Base-by-base conservation (phyloP, 1,139 yeast species). In the Zygosaccharomyces sapae region DNA sequence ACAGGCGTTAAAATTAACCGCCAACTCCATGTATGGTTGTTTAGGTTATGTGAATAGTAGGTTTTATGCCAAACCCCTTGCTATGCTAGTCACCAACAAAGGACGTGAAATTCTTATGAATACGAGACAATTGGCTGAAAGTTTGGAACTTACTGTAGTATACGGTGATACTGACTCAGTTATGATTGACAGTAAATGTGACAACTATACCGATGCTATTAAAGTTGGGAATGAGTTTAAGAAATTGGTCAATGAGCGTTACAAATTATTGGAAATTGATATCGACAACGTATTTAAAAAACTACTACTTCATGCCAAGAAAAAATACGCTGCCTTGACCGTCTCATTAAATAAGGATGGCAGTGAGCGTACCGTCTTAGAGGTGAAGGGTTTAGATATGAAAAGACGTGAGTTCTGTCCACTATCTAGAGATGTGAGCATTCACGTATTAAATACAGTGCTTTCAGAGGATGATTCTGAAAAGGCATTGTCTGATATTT, bases 121-220 rank as follows among this genome's bases (percentile, higher is more conserved):
- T 61, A 92, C 99, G 0, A 81, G 95, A 65, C 95, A 86, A 61
- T 73, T 94, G 52, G 98, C 97, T 0, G 97, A 90, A 65, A 77
- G 83, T 50, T 73, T 83, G 57, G 86, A 86, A 0, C 74, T 92
- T 51, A 75, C 88, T 51, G 98, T 94, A 44, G 88, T 94, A 16
- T 94, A 94, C 62, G 99, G 99, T 74, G 99, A 94, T 72, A 94
- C 99, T 0, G 99, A 94, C 72, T 94, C 98, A 31, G 97, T 94
- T 46, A 94, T 94, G 99, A 89, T 94, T 63, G 95, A 92, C 66
- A 89, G 97, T 1, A 90, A 90, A 38, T 84, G 80, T 38, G 79
- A 76, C 48, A 75, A 71, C 36, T 85, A 77, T 61, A 68, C 70
- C 30, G 96, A 86, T 40, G 96, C 98, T 0, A 68, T 87, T 38